Evolutionary conservation across 768 basidiomycete genomes (phyloP).

Genomic region (Brasilioporus rufonigricans): DNA sequence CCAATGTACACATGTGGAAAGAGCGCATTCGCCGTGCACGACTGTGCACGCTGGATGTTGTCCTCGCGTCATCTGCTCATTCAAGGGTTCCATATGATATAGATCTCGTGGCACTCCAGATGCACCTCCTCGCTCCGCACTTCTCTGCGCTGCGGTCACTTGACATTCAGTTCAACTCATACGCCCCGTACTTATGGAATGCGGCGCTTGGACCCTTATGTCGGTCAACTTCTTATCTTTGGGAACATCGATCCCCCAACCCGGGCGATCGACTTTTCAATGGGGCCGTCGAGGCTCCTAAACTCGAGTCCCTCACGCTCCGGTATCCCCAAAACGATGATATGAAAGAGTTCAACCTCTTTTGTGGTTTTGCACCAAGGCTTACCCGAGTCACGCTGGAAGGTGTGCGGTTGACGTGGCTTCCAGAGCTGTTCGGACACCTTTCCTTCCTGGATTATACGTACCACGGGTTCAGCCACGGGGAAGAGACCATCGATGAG

Average conservation of each 20-base stretch:
- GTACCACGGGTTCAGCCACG: slow-evolving; percentile 66
- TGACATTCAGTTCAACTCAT: slow-evolving; percentile 50
- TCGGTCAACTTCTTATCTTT: slow-evolving; percentile 27
- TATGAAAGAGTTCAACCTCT: slow-evolving; percentile 62
- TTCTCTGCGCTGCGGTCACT: slow-evolving; percentile 62
- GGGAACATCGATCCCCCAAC: slow-evolving; percentile 21
- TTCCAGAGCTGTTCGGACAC: slow-evolving; percentile 59
- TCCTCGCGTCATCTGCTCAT: slow-evolving; percentile 41
- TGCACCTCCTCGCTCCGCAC: slow-evolving; percentile 50
- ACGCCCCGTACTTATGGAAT: slow-evolving; percentile 67
- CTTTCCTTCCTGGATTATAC: slow-evolving; percentile 67
- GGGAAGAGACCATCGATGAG: slow-evolving; percentile 54
- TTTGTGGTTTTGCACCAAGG: slow-evolving; percentile 58
- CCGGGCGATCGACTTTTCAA: slow-evolving; percentile 3
- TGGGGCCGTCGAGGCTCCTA: slow-evolving; percentile 36
- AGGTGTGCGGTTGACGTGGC: slow-evolving; percentile 63
- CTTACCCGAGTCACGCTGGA: slow-evolving; percentile 56
- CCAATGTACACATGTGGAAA: slow-evolving; percentile 53
- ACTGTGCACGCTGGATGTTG: slow-evolving; percentile 60
- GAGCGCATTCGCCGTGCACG: slow-evolving; percentile 60
- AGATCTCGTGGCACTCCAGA: slow-evolving; percentile 55
- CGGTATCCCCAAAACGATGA: slow-evolving; percentile 66
- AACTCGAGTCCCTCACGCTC: slow-evolving; percentile 55
- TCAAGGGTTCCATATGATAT: slow-evolving; percentile 24
- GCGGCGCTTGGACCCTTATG: slow-evolving; percentile 58